Base-by-base conservation (phyloP, 208 protist genomes). In the Plasmodiophora brassicae region DNA sequence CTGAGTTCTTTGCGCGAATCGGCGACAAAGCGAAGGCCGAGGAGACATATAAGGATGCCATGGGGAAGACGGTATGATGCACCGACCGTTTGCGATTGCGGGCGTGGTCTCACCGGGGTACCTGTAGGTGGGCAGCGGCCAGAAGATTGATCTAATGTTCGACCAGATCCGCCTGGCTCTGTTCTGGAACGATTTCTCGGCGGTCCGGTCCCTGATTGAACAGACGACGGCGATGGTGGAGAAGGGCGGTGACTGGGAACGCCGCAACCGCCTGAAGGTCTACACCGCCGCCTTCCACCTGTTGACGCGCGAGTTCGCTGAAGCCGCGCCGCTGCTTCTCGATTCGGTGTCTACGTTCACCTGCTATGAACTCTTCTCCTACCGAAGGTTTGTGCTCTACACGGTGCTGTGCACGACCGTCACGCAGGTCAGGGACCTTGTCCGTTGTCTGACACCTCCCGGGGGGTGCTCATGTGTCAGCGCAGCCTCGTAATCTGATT, bases 201-300 rank as follows among this genome's bases (percentile, higher is more conserved):
- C 93, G 1, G 87, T 97, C 36, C 94, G 92, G 10, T 94, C 94
- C 71, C 95, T 95, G 84, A 96, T 98, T 88, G 94, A 93, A 10
- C 93, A 96, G 78, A 96, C 96, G 5, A 92, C 93, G 28, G 90
- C 94, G 85, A 92, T 98, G 22, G 94, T 99, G 28, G 96, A 98
- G 89, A 95, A 98, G 90, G 96, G 97, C 38, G 96, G 97, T 65
- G 97, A 99, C 91, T 99, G 98, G 98, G 98, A 99, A 92, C 94
- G 97, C 32, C 94, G 96, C 72, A 99, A 99, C 93, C 94, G 97
- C 43, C 95, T 99, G 36, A 99, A 98, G 93, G 97, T 98, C 35
- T 99, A 99, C 91, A 96, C 99, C 91, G 98, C 95, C 22, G 90
- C 97, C 46, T 98, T 98, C 92, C 89, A 96, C 78, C 93, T 99